phyloP scores from a whole-genome alignment of 371 early-diverging fungal species.

The Mortierella sp. region DNA sequence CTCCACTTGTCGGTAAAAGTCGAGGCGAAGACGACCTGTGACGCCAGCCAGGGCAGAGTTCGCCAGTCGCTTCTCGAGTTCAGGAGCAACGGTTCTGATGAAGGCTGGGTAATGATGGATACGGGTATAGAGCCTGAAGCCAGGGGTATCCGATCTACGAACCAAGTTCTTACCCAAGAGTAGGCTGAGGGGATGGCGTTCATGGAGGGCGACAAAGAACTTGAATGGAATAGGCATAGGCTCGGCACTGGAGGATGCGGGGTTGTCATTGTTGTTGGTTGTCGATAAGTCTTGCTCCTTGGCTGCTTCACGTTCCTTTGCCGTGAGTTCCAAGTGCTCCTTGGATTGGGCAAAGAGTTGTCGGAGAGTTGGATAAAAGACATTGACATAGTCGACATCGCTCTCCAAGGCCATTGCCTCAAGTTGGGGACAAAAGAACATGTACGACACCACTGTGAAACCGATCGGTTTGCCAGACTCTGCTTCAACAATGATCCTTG shows the following conservation, averaged over 20 bases:
- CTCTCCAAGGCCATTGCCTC: conserved; percentile 30
- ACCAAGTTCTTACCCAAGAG: conserved; percentile 11
- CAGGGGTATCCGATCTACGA: conserved; percentile 1
- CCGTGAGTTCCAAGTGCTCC: background rate
- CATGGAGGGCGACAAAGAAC: background rate
- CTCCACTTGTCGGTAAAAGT: conserved; percentile 41
- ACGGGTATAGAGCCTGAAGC: conserved; percentile 18
- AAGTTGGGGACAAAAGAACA: background rate
- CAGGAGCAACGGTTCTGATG: conserved; percentile 15
- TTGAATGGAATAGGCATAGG: background rate
- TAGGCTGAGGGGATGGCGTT: conserved; percentile 16
- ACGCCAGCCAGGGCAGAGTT: conserved; percentile 15
- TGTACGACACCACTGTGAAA: conserved; percentile 10
- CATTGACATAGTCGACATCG: conserved; percentile 2
- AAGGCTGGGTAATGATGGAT: conserved; percentile 24
- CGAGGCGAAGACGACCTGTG: conserved; percentile 15
- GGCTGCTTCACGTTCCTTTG: background rate
- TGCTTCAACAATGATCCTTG: conserved; percentile 20
- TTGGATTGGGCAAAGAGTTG: conserved; percentile 8
- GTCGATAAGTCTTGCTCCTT: conserved; percentile 4
- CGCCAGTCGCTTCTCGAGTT: conserved; percentile 33
- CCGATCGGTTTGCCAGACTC: conserved; percentile 19
- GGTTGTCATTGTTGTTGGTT: background rate
- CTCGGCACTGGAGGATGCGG: background rate
- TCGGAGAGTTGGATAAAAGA: conserved; percentile 9